Conservation (phyloP, 2,329 filamentous ascomycete genomes). For the Neopestalotiopsis rosae region DNA sequence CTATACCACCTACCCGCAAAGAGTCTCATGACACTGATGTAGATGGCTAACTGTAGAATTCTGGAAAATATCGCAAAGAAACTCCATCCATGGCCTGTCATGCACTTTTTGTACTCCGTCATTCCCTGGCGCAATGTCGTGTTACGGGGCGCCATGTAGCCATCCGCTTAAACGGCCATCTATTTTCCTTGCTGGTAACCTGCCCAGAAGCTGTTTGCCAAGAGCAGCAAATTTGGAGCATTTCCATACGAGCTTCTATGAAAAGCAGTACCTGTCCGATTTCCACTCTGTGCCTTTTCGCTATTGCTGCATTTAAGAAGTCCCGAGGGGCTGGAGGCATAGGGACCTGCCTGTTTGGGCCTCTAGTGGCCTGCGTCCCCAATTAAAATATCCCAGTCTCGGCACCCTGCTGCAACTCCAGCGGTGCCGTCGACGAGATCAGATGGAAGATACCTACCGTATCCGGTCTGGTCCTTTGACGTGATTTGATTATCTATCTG, state of each 20-base stretch:
- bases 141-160: neutral
- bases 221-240: neutral
- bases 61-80: neutral
- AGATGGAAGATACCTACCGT: neutral
- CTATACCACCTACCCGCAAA: neutral
- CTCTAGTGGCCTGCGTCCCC: neutral
- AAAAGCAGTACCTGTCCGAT: neutral
- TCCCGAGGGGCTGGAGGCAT: neutral
- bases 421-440: neutral
- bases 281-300: neutral
- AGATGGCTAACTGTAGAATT: neutral
- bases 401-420: neutral
- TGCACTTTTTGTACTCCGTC: neutral
- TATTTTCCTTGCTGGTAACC: neutral
- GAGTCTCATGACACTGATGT: neutral
- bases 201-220: neutral
- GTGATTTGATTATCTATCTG: neutral
- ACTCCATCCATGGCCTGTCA: neutral
- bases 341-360: neutral
- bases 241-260: neutral
- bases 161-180: neutral
- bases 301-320: constrained; percentile 1
- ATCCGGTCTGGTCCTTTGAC: neutral
- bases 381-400: neutral
- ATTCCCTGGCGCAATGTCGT: neutral